Percentiles rank a stretch among this genome's conserved stretches.
phyloP scores from a whole-genome alignment of 805 yeast genomes.

The Pichia insulana region DNA sequence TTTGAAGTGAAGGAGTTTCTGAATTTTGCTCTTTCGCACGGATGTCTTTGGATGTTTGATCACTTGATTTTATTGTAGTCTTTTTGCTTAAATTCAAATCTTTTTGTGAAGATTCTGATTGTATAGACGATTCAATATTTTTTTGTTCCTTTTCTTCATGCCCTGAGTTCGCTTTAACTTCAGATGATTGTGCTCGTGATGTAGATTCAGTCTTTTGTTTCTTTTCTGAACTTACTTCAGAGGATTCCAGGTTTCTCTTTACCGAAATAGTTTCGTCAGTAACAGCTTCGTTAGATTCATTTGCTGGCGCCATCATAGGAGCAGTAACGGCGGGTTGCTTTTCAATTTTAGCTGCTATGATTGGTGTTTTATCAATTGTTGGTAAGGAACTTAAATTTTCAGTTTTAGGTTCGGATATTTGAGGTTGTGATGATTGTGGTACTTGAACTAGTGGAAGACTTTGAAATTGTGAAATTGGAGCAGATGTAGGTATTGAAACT shows the following conservation, averaged over 20 bases:
- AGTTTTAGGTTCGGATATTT: background rate
- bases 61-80: too few species aligned
- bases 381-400: too few species aligned
- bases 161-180: constrained; percentile 16
- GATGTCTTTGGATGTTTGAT: too few species aligned
- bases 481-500: background rate
- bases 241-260: background rate
- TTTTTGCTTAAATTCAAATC: too few species aligned
- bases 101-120: too few species aligned
- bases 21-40: too few species aligned
- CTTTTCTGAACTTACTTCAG: too few species aligned
- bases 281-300: background rate
- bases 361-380: too few species aligned
- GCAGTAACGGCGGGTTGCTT: background rate
- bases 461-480: background rate
- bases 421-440: constrained; percentile 12
- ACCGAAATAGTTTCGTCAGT: background rate
- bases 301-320: background rate
- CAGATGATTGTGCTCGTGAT: background rate
- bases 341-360: background rate
- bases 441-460: constrained; percentile 3
- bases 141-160: constrained; percentile 16
- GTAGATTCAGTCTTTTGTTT: background rate
- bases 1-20: too few species aligned
- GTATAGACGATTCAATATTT: background rate